Conservation (phyloP, 1,284 basidiomycete species). For the Anthracocystis panici-leucophaei region DNA sequence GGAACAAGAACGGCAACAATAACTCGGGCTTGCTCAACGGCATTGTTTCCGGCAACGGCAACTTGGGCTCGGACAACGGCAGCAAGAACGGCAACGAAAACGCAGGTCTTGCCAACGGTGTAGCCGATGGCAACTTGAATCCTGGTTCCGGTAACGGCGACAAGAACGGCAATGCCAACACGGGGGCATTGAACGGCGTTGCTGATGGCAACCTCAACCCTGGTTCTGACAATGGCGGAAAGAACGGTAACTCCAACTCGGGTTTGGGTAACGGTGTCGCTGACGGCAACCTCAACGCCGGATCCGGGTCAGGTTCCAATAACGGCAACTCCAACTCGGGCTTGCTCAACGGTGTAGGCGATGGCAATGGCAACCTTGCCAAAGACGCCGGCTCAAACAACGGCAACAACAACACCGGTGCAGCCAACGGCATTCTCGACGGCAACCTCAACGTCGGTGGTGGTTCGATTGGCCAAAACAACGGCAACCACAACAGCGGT, state of each 20-base stretch:
- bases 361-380: constrained; percentile 28
- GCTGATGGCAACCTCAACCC: constrained; percentile 21
- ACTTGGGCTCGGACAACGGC: constrained; percentile 20
- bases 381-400: constrained; percentile 10
- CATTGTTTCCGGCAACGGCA: constrained; percentile 10
- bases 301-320: constrained; percentile 19
- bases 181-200: constrained; percentile 6
- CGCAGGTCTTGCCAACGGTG: constrained; percentile 7
- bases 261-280: constrained; percentile 16
- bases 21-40: constrained; percentile 21
- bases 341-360: constrained; percentile 14
- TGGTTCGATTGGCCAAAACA: constrained; percentile 14
- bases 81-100: constrained; percentile 26
- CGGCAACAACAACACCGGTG: constrained; percentile 20
- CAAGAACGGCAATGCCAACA: constrained; percentile 21
- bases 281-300: constrained; percentile 13
- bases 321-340: constrained; percentile 27
- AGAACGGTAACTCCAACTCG: constrained; percentile 29
- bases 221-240: constrained; percentile 19
- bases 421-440: constrained; percentile 11
- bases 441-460: constrained; percentile 23
- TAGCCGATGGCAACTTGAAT: constrained; percentile 19
- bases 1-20: constrained; percentile 20
- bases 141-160: constrained; percentile 13
- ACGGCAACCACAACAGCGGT: constrained; percentile 18